A percentile compares a stretch with the other conserved stretches of the same genome.
Conservation (phyloP, 2,329 filamentous ascomycete genomes). For the Grosmannia huntii region DNA sequence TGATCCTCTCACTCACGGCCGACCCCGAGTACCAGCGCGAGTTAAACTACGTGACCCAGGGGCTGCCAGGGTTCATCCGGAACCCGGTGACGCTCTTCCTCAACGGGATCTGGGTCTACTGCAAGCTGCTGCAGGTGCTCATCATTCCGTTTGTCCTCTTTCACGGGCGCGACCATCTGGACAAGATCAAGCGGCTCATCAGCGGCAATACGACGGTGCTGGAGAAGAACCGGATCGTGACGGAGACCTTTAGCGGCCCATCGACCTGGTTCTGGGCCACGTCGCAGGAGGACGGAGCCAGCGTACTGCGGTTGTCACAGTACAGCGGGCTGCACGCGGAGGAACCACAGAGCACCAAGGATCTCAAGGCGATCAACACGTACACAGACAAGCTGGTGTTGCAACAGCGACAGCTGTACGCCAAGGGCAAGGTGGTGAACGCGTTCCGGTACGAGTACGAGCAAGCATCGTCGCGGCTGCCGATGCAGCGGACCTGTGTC, state of each 20-base stretch:
- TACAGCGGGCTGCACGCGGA: conserved; percentile 20
- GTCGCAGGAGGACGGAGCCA: conserved; percentile 2
- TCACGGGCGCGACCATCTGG: conserved; percentile 26
- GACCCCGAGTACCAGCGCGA: conserved; percentile 31
- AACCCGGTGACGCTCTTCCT: conserved; percentile 24
- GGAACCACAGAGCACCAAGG: conserved; percentile 28
- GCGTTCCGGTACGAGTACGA: conserved; percentile 16
- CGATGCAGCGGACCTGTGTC: conserved; percentile 31
- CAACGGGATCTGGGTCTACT: conserved; percentile 9
- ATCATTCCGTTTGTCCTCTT: conserved; percentile 12
- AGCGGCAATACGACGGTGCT: conserved; percentile 8
- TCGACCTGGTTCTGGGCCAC: conserved; percentile 10
- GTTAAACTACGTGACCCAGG: conserved; percentile 19
- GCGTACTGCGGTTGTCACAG: conserved; percentile 4
- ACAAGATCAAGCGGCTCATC: conserved; percentile 21
- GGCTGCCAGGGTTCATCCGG: conserved; percentile 1
- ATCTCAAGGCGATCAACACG: conserved; percentile 30
- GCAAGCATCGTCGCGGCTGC: conserved; percentile 23
- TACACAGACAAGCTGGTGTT: conserved; percentile 35
- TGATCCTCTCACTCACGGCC: conserved; percentile 27
- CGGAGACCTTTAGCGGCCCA: conserved; percentile 7
- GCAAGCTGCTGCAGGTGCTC: conserved; percentile 9
- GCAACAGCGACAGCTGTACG: conserved; percentile 14
- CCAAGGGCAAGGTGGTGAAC: conserved; percentile 10
- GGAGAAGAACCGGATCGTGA: conserved; percentile 9